phyloP scores from a whole-genome alignment of 164 flowering plant species.

The Vitis cinerea region DNA sequence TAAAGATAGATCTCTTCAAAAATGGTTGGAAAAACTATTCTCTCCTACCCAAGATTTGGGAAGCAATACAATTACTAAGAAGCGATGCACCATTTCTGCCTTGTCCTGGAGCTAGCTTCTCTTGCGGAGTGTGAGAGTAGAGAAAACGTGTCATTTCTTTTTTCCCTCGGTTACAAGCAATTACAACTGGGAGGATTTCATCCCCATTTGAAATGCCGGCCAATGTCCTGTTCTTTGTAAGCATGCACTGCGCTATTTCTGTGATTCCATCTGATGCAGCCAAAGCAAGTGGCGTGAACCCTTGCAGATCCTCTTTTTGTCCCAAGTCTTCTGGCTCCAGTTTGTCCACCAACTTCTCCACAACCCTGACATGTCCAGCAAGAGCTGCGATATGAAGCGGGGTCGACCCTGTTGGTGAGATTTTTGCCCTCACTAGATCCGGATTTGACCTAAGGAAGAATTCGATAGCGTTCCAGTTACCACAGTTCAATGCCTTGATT shows the following conservation, averaged over 20 bases:
- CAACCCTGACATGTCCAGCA: not conserved
- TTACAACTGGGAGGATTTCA: not conserved
- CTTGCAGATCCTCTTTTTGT: not conserved
- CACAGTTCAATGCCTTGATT: not conserved
- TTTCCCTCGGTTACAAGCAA: not conserved
- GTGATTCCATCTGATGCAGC: not conserved
- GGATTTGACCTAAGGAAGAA: not conserved
- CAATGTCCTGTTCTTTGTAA: not conserved
- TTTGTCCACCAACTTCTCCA: not conserved
- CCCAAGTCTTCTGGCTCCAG: not conserved
- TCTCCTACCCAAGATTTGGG: too few relatives aligned
- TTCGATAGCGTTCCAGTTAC: not conserved
- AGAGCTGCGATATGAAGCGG: constrained; percentile 1
- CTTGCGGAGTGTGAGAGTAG: not conserved
- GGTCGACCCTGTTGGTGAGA: not conserved
- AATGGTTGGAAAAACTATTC: not conserved
- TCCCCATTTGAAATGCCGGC: not conserved
- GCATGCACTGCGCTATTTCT: constrained; percentile 1
- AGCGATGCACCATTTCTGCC: not conserved
- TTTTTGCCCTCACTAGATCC: not conserved
- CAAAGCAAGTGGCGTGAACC: not conserved
- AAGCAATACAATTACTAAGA: too few relatives aligned
- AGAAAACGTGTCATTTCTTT: not conserved
- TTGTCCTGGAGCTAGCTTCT: too few relatives aligned
- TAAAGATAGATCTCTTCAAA: not conserved